Evolutionary conservation across 176 grass and related monocot genomes (phyloP).

Genomic region (Hyparrhenia diplandra): DNA sequence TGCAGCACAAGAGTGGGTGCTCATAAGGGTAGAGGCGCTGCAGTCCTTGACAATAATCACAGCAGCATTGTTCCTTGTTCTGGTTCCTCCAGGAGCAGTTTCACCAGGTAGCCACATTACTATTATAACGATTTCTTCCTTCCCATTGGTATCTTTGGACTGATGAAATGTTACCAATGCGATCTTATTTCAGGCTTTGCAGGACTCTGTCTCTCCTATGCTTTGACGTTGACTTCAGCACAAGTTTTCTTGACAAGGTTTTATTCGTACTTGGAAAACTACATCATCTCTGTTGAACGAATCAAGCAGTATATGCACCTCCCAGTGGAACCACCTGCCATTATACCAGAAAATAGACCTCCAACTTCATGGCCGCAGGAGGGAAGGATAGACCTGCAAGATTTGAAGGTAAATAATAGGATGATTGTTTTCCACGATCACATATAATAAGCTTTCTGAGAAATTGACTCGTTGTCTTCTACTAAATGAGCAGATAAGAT

Average conservation of each 20-base stretch:
- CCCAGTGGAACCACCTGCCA: slow-evolving; percentile 60
- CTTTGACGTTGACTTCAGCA: slow-evolving; percentile 47
- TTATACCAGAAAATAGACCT: slow-evolving; percentile 67
- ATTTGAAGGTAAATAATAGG: slow-evolving; percentile 61
- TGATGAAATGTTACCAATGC: background rate
- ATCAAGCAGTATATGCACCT: slow-evolving; percentile 91
- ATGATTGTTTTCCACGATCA: background rate
- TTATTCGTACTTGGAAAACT: slow-evolving; percentile 85
- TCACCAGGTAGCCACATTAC: slow-evolving; percentile 56
- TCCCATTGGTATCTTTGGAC: background rate
- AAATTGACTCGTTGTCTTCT: slow-evolving; percentile 8
- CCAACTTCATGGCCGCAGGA: slow-evolving; percentile 80
- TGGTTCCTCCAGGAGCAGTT: slow-evolving; percentile 68
- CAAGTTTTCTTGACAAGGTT: slow-evolving; percentile 80
- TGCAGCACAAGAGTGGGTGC: slow-evolving; percentile 89
- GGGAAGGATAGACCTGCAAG: slow-evolving; percentile 77
- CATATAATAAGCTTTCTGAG: background rate
- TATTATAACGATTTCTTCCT: background rate
- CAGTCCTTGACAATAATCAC: slow-evolving; percentile 73
- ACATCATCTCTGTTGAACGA: slow-evolving; percentile 82
- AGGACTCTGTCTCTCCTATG: slow-evolving; percentile 90
- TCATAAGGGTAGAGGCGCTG: slow-evolving; percentile 79
- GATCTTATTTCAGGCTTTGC: slow-evolving; percentile 65
- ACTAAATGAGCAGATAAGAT: slow-evolving; percentile 69
- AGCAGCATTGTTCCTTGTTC: slow-evolving; percentile 65